Evolutionary conservation across 2,329 filamentous ascomycete species (phyloP), one percentile per base, ranked within the genome.

Genomic region (Lasiodiplodia sp.): DNA sequence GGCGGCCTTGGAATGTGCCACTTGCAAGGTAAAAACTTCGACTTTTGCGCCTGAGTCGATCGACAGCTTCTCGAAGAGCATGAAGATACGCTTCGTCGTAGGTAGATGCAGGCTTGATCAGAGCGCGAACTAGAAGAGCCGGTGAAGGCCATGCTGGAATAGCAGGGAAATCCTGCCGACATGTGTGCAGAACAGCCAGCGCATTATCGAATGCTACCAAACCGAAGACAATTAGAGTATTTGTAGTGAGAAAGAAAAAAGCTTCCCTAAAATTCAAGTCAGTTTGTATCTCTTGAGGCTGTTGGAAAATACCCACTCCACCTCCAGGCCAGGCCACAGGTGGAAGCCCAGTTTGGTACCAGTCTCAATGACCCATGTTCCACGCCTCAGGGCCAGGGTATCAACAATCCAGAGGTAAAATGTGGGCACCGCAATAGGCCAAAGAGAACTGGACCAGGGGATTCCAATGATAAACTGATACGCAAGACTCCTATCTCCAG

Each of bases 1-100:
- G 80, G 28, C 88, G 85, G 1, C 90, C 90, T 49, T 87, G 84
- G 71, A 94, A 93, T 0, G 88, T 86, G 0, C 88, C 87, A 71
- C 89, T 92, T 0, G 91, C 91, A 6, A 93, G 81, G 71, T 91
- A 92, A 76, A 93, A 93, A 72, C 90, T 92, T 58, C 90, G 85
- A 72, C 90, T 93, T 74, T 93, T 93, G 67, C 82, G 83, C 62
- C 84, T 80, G 8, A 93, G 79, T 7, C 87, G 84, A 0, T 74
- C 72, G 0, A 90, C 86, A 0, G 89, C 88, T 70, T 91, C 86
- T 37, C 83, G 78, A 7, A 92, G 81, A 0, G 88, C 89, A 2
- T 78, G 71, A 16, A 92, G 82, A 4, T 89, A 86, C 16, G 82
- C 79, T 62, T 85, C 82, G 68, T 92, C 86, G 72, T 90, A 91